A percentile compares a stretch with the other conserved stretches of the same genome.
These are phyloP conservation scores for Tylopilus sp. DNA, from an alignment of 1,284 basidiomycete species.

Conservation along the genomic window DNA sequence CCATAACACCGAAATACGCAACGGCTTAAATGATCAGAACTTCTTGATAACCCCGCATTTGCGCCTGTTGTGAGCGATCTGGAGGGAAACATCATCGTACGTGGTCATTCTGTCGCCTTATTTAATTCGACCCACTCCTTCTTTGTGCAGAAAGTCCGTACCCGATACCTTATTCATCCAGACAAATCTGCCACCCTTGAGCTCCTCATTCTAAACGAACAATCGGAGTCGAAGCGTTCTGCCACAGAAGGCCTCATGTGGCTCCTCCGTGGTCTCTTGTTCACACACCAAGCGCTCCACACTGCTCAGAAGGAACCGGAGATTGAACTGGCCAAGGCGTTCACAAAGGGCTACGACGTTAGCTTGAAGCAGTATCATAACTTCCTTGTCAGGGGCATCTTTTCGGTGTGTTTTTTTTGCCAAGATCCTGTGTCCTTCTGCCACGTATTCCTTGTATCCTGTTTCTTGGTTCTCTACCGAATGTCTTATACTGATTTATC, in stretches of 20 bases:
- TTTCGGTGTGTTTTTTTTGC: conserved; percentile 74
- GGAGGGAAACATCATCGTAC: conserved; percentile 91
- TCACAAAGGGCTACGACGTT: conserved; percentile 85
- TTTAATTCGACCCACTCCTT: conserved; percentile 4
- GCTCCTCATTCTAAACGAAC: conserved; percentile 87
- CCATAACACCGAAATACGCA: background rate
- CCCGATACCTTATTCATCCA: conserved; percentile 79
- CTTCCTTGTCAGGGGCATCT: conserved; percentile 89
- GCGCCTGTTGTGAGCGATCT: conserved; percentile 89
- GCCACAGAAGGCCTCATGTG: conserved; percentile 95
- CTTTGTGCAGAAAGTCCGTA: conserved; percentile 83
- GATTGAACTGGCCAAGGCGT: conserved; percentile 82
- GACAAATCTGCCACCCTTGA: conserved; percentile 84
- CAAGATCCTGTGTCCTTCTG: background rate
- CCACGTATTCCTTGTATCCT: background rate
- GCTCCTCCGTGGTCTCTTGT: conserved; percentile 90
- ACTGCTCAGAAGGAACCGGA: conserved; percentile 74
- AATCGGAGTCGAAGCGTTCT: conserved; percentile 85
- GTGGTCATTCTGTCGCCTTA: conserved; percentile 10
- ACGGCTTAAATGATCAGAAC: conserved; percentile 63
- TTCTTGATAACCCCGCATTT: conserved; percentile 92
- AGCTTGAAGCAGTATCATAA: conserved; percentile 92
- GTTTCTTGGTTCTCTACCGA: background rate
- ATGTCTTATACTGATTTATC: background rate
- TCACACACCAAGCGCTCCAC: conserved; percentile 90